Base-by-base conservation (phyloP, 768 basidiomycete species). In the Ramaria rubella region DNA sequence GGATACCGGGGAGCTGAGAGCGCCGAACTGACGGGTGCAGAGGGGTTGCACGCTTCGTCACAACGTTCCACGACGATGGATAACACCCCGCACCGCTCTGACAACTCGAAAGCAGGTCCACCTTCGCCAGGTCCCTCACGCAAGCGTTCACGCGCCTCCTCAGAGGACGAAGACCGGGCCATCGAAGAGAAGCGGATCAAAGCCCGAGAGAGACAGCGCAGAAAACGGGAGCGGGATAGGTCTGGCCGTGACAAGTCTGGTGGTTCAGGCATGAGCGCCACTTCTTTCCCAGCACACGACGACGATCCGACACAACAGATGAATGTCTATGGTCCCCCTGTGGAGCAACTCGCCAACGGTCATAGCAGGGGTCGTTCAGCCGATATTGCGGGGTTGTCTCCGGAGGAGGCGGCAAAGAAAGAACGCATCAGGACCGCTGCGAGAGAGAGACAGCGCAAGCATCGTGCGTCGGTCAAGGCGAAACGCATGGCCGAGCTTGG, bases 401-500 rank as follows among this genome's bases (percentile, higher is more conserved):
- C 80, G 1, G 89, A 89, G 52, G 90, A 92, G 65, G 63, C 76
- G 31, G 75, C 78, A 2, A 79, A 87, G 57, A 74, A 83, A 49
- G 88, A 91, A 61, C 75, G 84, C 56, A 81, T 91, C 54, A 79
- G 88, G 14, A 79, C 84, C 3, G 85, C 87, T 0, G 90, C 90
- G 3, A 74, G 90, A 40, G 88, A 91, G 65, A 76, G 90, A 59
- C 90, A 92, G 62, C 74, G 89, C 45, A 92, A 91, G 62, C 90
- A 92, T 68, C 85, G 90, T 43, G 77, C 76, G 60, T 74, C 86
- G 31, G 82, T 90, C 53, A 91, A 90, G 70, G 82, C 86, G 66
- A 77, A 82, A 59, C 89, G 91, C 66, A 81, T 89, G 80, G 79
- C 86, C 57, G 87, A 89, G 57, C 77, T 90, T n/a, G 88, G 87